Evolutionary conservation across 164 flowering plant genomes (phyloP), one percentile per base, ranked within the genome.

Genomic region (Dillenia turbinata): DNA sequence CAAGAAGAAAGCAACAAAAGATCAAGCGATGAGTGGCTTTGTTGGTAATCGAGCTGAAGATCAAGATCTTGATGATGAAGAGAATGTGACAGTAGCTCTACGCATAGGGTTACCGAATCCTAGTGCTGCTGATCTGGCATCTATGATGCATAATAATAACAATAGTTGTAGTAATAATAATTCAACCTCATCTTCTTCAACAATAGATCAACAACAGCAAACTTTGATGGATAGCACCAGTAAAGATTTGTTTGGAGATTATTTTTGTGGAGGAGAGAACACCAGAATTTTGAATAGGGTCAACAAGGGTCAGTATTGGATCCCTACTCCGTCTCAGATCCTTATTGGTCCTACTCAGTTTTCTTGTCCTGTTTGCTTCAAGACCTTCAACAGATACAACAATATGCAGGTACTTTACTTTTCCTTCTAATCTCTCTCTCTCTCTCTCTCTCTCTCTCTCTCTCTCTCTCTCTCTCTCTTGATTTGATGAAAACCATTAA

Each of bases 251-350:
- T 33, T 33, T 33, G 40, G 40, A 33, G 40, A 33, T 33, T 33
- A 33, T 33, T 5, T 33, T 4, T 33, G 40, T 5, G 40, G 40
- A 33, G 40, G 40, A 33, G 40, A 33, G 40, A 33, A 7, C 40
- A 33, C 40, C 7, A 33, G 40, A 0, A 33, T 33, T 33, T 60
- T 76, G n/a, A 75, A 14, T 54, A 80, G 72, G 49, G 66, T 81
- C 33, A 83, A 78, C 67, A 82, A 81, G 66, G 83, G 88, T 12
- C 86, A 82, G 75, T 86, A 84, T 49, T 86, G 92, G 92, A 86
- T 86, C 72, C 92, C 92, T 14, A 81, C 92, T 8, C 89, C 89
- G 62, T 77, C 92, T 50, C 92, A 86, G 82, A 86, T 86, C 69
- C 81, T 86, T 22, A 82, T 82, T 55, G 92, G 92, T 5, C 92